Evolutionary conservation across 192 early-diverging fungal species (phyloP), one percentile per base, ranked within the genome.

Genomic region (Chytriomyces hyalinus): DNA sequence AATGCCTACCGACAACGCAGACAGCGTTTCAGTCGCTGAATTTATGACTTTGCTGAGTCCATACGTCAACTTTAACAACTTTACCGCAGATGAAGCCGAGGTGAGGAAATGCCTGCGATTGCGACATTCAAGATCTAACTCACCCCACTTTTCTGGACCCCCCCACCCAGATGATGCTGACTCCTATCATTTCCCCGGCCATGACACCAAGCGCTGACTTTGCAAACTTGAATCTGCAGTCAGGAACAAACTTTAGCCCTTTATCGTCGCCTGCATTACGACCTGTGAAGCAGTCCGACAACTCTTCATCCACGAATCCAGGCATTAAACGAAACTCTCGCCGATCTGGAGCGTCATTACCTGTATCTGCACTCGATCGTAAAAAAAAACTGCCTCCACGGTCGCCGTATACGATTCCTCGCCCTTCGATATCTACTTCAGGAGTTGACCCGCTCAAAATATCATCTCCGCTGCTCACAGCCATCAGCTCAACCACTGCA

Each of bases 151-250:
- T 67, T 13, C 17, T 45, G 20, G 28, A 17, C 50, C 61, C 10
- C 1, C 20, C 17, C 8, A 73, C 24, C 17, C 66, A 84, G 74
- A 53, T 83, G 5, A 77, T 85, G 49, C 86, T 91, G 15, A 90
- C 90, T 10, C 92, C 92, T 0, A 77, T 92, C 20, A 88, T 92
- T 9, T 92, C 92, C 6, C 92, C 92, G 6, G 90, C 88, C 9
- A 88, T 90, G 81, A 92, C 90, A 0, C 92, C 92, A 3, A 84
- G 86, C 26, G 81, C 85, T 53, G 84, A 85, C 47, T 90, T 87
- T 76, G 72, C 81, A 47, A 79, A 76, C 5, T 73, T 83, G 57
- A 63, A 50, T 64, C 71, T 78, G 50, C 49, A 78, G 9, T 80
- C 71, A 24, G 77, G 78, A 60, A 79, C 87, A 50, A 82, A 80